Conservation (phyloP, 805 yeast species). For the Starmerella floris region DNA sequence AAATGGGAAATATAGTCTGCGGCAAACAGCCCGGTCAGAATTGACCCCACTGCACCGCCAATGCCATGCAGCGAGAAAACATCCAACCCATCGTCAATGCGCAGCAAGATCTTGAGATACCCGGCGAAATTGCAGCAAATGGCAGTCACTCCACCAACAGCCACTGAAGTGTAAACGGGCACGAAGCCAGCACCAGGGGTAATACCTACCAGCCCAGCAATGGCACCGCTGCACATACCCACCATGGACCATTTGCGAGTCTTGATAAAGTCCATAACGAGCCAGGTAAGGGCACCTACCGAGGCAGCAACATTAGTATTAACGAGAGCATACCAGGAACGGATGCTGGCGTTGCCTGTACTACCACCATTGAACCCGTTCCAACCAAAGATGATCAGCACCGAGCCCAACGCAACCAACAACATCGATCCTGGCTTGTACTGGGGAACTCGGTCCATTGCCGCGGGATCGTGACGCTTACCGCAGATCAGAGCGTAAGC, state of each 20-base stretch:
- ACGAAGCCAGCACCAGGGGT: conserved; percentile 96
- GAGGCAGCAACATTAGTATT: conserved; percentile 93
- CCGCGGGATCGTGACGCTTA: conserved; percentile 69
- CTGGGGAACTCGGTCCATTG: conserved; percentile 53
- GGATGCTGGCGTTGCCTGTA: conserved; percentile 80
- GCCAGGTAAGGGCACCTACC: conserved; percentile 86
- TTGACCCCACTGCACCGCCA: conserved; percentile 77
- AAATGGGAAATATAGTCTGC: conserved; percentile 82
- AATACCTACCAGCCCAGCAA: conserved; percentile 88
- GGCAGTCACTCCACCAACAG: conserved; percentile 71
- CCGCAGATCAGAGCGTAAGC: conserved; percentile 88
- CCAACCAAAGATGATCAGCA: conserved; percentile 97
- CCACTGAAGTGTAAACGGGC: conserved; percentile 77
- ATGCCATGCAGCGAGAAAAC: conserved; percentile 89
- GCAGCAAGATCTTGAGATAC: conserved; percentile 56
- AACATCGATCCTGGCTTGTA: conserved; percentile 91
- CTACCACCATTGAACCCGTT: conserved; percentile 98
- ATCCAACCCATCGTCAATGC: conserved; percentile 91
- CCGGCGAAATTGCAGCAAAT: conserved; percentile 72
- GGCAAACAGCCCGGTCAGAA: conserved; percentile 82
- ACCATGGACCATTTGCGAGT: conserved; percentile 90
- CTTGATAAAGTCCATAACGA: conserved; percentile 77
- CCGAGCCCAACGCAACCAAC: conserved; percentile 81
- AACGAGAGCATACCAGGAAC: conserved; percentile 88
- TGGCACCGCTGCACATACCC: conserved; percentile 82